Evolutionary conservation across 345 rosid species (phyloP), one percentile per base, ranked within the genome.

Genomic region (Citrus unshiu): DNA sequence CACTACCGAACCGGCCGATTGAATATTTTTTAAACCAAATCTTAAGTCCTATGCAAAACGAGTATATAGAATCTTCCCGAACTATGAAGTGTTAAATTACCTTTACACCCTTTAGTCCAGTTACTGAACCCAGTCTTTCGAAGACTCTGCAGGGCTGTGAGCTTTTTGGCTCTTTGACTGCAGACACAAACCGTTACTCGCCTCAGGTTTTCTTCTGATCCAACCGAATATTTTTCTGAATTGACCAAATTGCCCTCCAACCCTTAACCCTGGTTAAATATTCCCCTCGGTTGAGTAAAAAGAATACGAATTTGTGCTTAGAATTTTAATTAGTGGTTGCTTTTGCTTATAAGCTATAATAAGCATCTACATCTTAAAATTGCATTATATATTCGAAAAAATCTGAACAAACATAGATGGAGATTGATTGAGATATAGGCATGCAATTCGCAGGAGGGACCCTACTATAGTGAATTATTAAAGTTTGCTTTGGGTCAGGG

Each of bases 401-500:
- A 63, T 64, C 12, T 40, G 37, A 70, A 70, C 21, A 4, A 51
- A 70, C 58, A 51, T 18, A 1, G 74, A 74, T 29, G 49, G 4
- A 18, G 77, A 82, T 10, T 32, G 72, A 63, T 70, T 62, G 76
- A 51, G 13, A 32, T 40, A 39, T 27, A 27, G 79, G 60, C 72
- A 61, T 75, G 70, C 79, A 76, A 66, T 32, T 76, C 24, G 72
- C 24, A 54, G 0, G 5, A 49, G 54, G 62, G 70, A 59, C 25
- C 70, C 78, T 5, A 57, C 60, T 32, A 39, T 29, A 14, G 34
- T 2, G 39, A 75, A 81, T 84, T 66, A 84, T 84, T 84, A 71
- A 81, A 68, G 73, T 29, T 84, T 76, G 76, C 84, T 81, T 70
- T 81, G 80, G 10, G 77, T 16, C 49, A 30, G 43, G 69, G 34